Evolutionary conservation across 1,284 basidiomycete species (phyloP), one percentile per base, ranked within the genome.

Genomic region (Cutaneotrichosporon arboriforme): DNA sequence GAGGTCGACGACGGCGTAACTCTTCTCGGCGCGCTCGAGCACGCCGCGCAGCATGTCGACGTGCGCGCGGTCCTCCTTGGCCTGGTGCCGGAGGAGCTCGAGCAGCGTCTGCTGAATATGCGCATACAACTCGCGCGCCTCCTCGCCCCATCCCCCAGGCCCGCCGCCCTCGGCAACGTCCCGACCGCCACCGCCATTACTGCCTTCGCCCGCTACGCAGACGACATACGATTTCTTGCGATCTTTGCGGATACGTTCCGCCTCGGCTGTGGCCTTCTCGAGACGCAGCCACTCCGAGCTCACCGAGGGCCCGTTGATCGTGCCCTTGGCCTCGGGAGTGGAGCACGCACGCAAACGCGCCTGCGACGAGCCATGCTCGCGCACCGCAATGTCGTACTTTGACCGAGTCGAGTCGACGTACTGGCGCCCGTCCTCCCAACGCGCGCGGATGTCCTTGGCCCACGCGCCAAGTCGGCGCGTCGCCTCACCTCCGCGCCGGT

Each of bases 201-300:
- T 21, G 13, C 60, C 60, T 47, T 60, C 58, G 15, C 60, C 60
- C 8, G 52, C 58, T 4, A 62, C 21, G 1, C 52, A 53, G 35
- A 60, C 53, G 18, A 62, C 33, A 39, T 62, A 62, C 9, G 53
- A 47, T 20, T 49, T 57, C 45, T 62, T 62, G 14, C 55, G 36
- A 38, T 62, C 60, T 3, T 50, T 45, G 20, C 58, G 42, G 3
- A 13, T 17, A 8, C 44, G 47, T 34, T 58, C 58, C 7, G 51
- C 49, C 12, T 62, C 60, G 12, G 54, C 41, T 1, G 47, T 54
- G 0, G 49, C 43, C 33, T 46, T 46, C 38, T 62, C 58, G 14
- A 53, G 38, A 51, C 55, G 55, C 21, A 49, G 35, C 51, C 50
- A 60, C 18, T 62, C 60, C 8, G 26, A 21, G 20, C 48, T 44